Conservation (phyloP, 2,329 filamentous ascomycete species). For the Ophiocordyceps robertsii region DNA sequence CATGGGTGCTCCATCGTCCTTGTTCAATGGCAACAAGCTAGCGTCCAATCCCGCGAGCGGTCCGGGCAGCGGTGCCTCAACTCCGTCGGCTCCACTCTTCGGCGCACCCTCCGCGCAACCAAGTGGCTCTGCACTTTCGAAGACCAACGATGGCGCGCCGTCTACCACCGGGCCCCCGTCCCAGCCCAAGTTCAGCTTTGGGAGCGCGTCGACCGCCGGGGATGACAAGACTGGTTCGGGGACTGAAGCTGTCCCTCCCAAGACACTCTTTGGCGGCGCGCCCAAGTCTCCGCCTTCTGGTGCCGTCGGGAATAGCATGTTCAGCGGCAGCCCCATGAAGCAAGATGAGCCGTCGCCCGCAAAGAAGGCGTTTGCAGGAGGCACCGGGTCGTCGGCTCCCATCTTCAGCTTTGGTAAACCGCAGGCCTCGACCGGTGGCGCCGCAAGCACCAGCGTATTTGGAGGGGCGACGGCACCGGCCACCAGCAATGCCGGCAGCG, state of each 20-base stretch:
- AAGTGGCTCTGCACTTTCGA: slow-evolving; percentile 6
- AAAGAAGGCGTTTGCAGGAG: slow-evolving; percentile 20
- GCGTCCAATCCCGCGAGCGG: slow-evolving; percentile 3
- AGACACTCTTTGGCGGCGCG: slow-evolving; percentile 23
- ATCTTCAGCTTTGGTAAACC: slow-evolving; percentile 20
- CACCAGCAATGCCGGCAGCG: slow-evolving; percentile 7
- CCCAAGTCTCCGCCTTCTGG: slow-evolving; percentile 18
- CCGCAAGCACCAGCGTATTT: slow-evolving; percentile 25
- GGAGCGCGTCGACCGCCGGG: slow-evolving; percentile 9
- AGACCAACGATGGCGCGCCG: slow-evolving; percentile 8
- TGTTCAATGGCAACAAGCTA: slow-evolving; percentile 18
- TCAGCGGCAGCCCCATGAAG: slow-evolving; percentile 30
- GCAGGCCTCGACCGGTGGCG: slow-evolving; percentile 3
- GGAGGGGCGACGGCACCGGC: slow-evolving; percentile 12
- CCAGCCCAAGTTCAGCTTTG: slow-evolving; percentile 21
- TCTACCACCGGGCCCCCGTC: slow-evolving; percentile 6
- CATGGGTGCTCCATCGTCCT: slow-evolving; percentile 5
- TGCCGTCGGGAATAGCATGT: slow-evolving; percentile 15
- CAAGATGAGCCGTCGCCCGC: slow-evolving; percentile 25
- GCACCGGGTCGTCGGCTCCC: slow-evolving; percentile 11
- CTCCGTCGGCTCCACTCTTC: slow-evolving; percentile 13
- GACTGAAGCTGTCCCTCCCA: slow-evolving; percentile 10
- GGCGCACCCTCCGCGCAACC: slow-evolving; percentile 10
- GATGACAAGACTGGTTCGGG: slow-evolving; percentile 13
- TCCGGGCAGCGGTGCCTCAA: slow-evolving; percentile 4